phyloP scores from a whole-genome alignment of 345 rosid species.

The Gossypium ekmanianum region DNA sequence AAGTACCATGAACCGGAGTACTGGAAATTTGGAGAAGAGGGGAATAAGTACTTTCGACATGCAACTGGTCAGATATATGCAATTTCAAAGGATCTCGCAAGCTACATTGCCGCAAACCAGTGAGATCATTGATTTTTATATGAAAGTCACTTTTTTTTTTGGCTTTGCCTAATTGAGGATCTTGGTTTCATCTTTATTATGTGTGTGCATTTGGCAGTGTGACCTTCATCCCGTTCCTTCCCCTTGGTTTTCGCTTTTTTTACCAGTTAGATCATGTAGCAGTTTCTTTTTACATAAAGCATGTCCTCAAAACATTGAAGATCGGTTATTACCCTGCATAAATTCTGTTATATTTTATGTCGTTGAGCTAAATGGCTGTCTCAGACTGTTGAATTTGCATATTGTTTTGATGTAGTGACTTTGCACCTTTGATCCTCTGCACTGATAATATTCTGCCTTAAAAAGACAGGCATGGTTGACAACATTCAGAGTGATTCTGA shows the following conservation, averaged over 20 bases:
- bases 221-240: background rate
- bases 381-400: background rate
- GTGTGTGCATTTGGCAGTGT: background rate
- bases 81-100: slow-evolving; percentile 87
- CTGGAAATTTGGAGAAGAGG: slow-evolving; percentile 98
- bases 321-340: background rate
- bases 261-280: background rate
- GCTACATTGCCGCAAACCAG: slow-evolving; percentile 83
- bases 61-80: slow-evolving; percentile 99
- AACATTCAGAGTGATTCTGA: slow-evolving; percentile 11
- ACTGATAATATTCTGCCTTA: background rate
- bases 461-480: background rate
- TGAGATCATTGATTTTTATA: slow-evolving; percentile 32
- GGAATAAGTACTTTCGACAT: slow-evolving; percentile 93
- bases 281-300: background rate
- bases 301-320: background rate
- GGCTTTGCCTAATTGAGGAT: background rate
- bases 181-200: background rate
- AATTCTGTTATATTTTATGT: background rate
- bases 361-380: background rate
- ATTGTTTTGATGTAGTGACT: background rate
- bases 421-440: slow-evolving; percentile 7
- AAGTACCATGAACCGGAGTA: slow-evolving; percentile 96
- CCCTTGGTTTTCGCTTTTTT: background rate
- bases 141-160: background rate